phyloP scores from a whole-genome alignment of 208 protist genomes.

The Polymyxa betae region DNA sequence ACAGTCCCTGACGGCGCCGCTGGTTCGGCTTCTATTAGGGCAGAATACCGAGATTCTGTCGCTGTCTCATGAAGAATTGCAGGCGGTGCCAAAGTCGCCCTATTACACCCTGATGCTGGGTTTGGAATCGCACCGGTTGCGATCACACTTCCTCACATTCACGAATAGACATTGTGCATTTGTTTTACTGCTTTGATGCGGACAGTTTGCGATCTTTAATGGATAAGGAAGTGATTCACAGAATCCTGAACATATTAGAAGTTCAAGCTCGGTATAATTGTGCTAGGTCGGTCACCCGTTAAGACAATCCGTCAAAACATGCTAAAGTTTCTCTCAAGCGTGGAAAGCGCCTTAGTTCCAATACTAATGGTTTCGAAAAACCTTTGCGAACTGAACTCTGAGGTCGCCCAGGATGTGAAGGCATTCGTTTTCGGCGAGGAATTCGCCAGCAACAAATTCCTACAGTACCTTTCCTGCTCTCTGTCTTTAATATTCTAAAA shows the following conservation, averaged over 20 bases:
- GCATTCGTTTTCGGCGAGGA: constrained; percentile 38
- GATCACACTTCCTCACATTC: not conserved
- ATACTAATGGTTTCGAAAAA: not conserved
- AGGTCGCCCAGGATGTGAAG: not conserved
- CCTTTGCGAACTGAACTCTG: not conserved
- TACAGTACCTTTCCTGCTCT: not conserved
- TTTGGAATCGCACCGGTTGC: not conserved
- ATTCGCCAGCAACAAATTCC: not conserved
- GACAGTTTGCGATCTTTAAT: not conserved
- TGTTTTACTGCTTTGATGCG: not conserved
- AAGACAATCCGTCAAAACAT: too few species aligned
- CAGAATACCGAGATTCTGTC: not conserved
- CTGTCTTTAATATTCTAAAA: not conserved
- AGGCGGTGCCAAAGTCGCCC: not conserved
- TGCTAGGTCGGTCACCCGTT: not conserved
- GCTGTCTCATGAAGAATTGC: not conserved
- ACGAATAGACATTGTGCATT: not conserved
- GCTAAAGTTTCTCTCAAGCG: too few species aligned
- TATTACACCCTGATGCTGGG: constrained; percentile 31
- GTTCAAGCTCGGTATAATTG: constrained; percentile 35
- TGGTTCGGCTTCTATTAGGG: not conserved
- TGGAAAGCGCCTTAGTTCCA: constrained; percentile 13
- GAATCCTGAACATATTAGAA: not conserved
- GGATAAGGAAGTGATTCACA: not conserved
- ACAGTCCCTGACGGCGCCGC: not conserved